Evolutionary conservation across 2,329 filamentous ascomycete genomes (phyloP).

Genomic region (Epichloe aotearoae): DNA sequence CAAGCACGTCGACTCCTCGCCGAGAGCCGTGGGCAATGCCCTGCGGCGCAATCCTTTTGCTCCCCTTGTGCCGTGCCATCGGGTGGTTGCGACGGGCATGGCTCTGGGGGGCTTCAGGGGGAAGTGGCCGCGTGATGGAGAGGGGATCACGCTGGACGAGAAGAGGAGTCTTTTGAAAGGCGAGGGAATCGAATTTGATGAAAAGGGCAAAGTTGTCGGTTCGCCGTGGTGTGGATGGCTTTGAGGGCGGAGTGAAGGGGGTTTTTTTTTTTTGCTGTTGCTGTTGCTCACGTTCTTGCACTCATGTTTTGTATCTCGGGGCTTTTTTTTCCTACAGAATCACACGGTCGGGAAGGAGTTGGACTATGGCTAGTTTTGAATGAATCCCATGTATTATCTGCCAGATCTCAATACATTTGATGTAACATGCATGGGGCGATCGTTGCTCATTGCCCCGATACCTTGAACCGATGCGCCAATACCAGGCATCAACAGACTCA

Average conservation of each 20-base stretch:
- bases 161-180: constrained; percentile 47
- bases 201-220: constrained; percentile 44
- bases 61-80: constrained; percentile 68
- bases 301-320: background rate
- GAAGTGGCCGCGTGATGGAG: constrained; percentile 49
- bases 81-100: constrained; percentile 62
- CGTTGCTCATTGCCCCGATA: too few species aligned
- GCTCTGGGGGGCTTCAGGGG: constrained; percentile 62
- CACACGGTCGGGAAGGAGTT: too few species aligned
- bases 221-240: constrained; percentile 35
- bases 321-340: background rate
- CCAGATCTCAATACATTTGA: too few species aligned
- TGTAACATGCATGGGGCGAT: too few species aligned
- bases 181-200: constrained; percentile 54
- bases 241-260: constrained; percentile 7
- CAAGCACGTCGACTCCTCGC: constrained; percentile 52
- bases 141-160: constrained; percentile 48
- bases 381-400: too few species aligned
- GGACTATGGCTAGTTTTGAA: too few species aligned
- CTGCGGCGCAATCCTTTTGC: constrained; percentile 66
- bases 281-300: background rate
- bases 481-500: too few species aligned
- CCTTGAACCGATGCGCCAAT: too few species aligned
- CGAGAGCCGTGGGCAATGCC: constrained; percentile 65
- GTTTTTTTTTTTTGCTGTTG: background rate